Evolutionary conservation across 2,329 filamentous ascomycete genomes (phyloP), one percentile per base, ranked within the genome.

Genomic region (Reticulascus tulasneorum): DNA sequence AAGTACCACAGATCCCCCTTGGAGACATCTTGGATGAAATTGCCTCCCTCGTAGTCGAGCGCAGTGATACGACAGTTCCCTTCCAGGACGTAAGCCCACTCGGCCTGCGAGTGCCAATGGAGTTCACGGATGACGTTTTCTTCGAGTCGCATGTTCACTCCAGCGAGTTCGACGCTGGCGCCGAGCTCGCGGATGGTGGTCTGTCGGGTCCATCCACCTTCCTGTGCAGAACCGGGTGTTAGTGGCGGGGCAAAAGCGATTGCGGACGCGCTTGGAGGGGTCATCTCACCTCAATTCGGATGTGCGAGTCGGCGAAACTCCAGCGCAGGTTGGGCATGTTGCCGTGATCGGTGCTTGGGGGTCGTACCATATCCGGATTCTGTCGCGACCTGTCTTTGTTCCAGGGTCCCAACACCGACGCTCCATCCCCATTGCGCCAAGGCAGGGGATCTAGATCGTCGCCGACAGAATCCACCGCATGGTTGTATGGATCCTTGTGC

Each of bases 1-100:
- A 90, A 90, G 51, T 86, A 90, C 84, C 84, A 90, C 7, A 90
- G 58, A 47, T 90, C 39, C 5, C 86, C 86, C 51, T 84, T 81
- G 51, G 79, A 73, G 16, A 90, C 61, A 51, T 90, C 85, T 46
- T 88, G 85, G 42, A 89, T 75, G 55, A 87, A 89, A 44, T 78
- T 85, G 42, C 84, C 78, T 9, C 85, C 85, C 43, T 90, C 81
- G 26, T 82, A 77, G 58, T 88, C 83, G 13, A 89, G 71, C 1
- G 79, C 84, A 0, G 83, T 86, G 33, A 89, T 75, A 35, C 84
- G 77, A 15, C 85, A 82, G 40, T 73, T 70, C 33, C 84, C 84
- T 38, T 82, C 76, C 1, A 88, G 72, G 4, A 88, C 79, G 44
- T 84, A 87, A 0, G 81, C 82, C 84, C 84, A 88, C 53, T 89